Evolutionary conservation across 805 yeast species (phyloP).

Genomic region (Ogataea thermomethanolica): DNA sequence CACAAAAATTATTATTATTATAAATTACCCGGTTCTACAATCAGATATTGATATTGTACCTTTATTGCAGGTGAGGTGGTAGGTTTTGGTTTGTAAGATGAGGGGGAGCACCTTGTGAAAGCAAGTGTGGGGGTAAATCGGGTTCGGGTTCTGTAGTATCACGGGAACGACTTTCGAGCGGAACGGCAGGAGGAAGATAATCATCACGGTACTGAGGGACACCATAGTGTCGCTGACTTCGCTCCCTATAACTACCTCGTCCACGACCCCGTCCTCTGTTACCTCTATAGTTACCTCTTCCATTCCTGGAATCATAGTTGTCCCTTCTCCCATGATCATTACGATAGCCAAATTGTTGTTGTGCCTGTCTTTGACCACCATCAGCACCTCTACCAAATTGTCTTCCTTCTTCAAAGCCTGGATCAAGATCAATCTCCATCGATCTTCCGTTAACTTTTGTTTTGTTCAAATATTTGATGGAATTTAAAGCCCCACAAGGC

Average conservation of each 20-base stretch:
- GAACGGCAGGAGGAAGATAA: constrained; percentile 12
- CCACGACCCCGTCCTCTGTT: constrained; percentile 12
- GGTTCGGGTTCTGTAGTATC: constrained; percentile 6
- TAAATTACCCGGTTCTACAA: constrained; percentile 4
- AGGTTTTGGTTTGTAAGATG: constrained; percentile 15
- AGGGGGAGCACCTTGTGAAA: constrained; percentile 6
- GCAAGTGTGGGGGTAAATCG: constrained; percentile 4
- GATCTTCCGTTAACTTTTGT: constrained; percentile 81
- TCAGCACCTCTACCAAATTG: constrained; percentile 91
- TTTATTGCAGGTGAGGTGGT: constrained; percentile 20
- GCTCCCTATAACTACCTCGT: constrained; percentile 35
- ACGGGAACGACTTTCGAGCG: background rate
- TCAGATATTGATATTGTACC: background rate
- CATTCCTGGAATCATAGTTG: constrained; percentile 9
- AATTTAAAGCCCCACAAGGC: constrained; percentile 70
- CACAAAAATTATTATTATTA: background rate
- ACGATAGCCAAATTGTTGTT: constrained; percentile 11
- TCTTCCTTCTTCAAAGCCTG: constrained; percentile 93
- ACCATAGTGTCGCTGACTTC: constrained; percentile 14
- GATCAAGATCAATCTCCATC: constrained; percentile 87
- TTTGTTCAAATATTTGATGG: constrained; percentile 76
- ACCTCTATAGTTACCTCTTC: constrained; percentile 24
- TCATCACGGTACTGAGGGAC: constrained; percentile 8
- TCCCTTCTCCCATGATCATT: constrained; percentile 21
- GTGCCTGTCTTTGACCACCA: constrained; percentile 74